phyloP scores from a whole-genome alignment of 148 eudicot species.

The Rhododendron williamsianum region DNA sequence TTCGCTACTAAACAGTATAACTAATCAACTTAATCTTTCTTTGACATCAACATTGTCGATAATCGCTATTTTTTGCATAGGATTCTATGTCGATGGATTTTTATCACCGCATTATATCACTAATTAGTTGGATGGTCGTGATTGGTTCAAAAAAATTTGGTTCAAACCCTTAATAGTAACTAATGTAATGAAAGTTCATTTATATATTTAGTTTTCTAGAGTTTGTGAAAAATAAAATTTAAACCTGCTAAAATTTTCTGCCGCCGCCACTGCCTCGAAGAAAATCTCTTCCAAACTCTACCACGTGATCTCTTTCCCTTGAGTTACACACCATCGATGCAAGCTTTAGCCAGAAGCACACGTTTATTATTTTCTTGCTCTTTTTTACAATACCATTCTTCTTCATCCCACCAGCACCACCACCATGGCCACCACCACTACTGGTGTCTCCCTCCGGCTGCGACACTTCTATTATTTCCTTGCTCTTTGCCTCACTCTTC shows the following conservation, averaged over 20 bases:
- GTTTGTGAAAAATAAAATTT: too few relatives aligned
- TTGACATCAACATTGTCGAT: not conserved
- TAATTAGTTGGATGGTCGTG: not conserved
- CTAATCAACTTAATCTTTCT: not conserved
- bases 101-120: not conserved
- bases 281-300: constrained; percentile 9
- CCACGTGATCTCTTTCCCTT: constrained; percentile 7
- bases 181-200: too few relatives aligned
- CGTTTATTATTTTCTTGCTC: not conserved
- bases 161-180: too few relatives aligned
- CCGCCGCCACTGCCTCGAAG: not conserved
- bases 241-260: too few relatives aligned
- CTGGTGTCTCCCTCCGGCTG: not conserved
- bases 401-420: not conserved
- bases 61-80: too few relatives aligned
- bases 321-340: constrained; percentile 10
- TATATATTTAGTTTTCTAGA: too few relatives aligned
- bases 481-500: not conserved
- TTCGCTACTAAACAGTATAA: too few relatives aligned
- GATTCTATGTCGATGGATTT: too few relatives aligned
- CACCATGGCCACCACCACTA: not conserved
- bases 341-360: constrained; percentile 15
- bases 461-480: not conserved
- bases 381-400: not conserved
- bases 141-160: too few relatives aligned